phyloP scores from a whole-genome alignment of 441 rosid species.

The Arabidopsis lyrata region DNA sequence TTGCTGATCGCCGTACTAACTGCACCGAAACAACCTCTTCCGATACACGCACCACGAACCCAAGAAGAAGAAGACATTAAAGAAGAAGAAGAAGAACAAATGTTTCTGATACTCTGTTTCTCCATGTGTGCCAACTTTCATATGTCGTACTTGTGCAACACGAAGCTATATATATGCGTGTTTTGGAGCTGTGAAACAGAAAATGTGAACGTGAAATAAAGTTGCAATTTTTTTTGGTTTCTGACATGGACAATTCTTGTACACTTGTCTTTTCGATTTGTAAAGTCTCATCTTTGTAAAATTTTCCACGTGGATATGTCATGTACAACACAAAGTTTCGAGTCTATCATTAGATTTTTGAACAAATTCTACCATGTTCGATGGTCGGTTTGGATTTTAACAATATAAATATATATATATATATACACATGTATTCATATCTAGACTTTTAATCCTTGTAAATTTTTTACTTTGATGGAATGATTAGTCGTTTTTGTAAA shows the following conservation, averaged over 20 bases:
- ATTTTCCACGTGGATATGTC: constrained; percentile 40
- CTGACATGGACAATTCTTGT: constrained; percentile 34
- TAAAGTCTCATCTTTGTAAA: constrained; percentile 21
- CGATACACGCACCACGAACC: constrained; percentile 57
- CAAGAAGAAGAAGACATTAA: constrained; percentile 41
- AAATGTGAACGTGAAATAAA: constrained; percentile 37
- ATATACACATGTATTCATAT: not conserved
- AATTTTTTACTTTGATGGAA: not conserved
- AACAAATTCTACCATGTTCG: constrained; percentile 29
- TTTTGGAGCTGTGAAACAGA: constrained; percentile 13
- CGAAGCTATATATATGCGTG: constrained; percentile 36
- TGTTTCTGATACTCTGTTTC: constrained; percentile 37
- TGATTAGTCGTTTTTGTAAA: constrained; percentile 3
- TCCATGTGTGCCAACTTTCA: constrained; percentile 41
- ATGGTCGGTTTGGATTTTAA: constrained; percentile 28
- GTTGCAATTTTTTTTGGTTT: constrained; percentile 27
- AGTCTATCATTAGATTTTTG: constrained; percentile 30
- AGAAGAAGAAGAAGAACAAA: constrained; percentile 28
- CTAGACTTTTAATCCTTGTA: not conserved
- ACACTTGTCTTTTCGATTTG: constrained; percentile 39
- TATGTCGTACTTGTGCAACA: constrained; percentile 6
- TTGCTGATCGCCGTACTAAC: constrained; percentile 48
- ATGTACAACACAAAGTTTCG: constrained; percentile 38
- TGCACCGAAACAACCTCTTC: constrained; percentile 57
- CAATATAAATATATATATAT: too few species aligned